A percentile compares a stretch with the other conserved stretches of the same genome.
Evolutionary conservation across 768 basidiomycete genomes (phyloP).

Genomic region (Phylloporus arenicola): DNA sequence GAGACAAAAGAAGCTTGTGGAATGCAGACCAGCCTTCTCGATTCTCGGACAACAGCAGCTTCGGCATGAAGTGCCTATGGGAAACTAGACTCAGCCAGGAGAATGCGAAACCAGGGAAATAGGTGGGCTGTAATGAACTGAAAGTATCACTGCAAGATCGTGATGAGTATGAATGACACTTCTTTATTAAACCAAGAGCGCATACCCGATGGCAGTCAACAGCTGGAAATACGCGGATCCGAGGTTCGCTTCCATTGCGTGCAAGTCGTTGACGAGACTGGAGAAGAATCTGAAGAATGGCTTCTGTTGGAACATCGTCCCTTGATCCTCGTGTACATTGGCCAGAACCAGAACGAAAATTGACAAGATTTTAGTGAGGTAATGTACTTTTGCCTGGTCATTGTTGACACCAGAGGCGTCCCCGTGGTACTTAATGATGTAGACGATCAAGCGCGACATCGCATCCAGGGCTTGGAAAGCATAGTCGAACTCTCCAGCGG

Average conservation of each 20-base stretch:
- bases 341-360: conserved; percentile 96
- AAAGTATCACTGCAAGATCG: conserved; percentile 70
- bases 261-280: conserved; percentile 87
- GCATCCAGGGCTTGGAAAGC: conserved; percentile 94
- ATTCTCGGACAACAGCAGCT: conserved; percentile 79
- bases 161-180: not conserved
- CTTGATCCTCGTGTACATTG: conserved; percentile 92
- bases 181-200: conserved; percentile 23
- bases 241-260: conserved; percentile 77
- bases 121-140: conserved; percentile 91
- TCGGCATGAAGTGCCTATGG: conserved; percentile 96
- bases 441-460: conserved; percentile 88
- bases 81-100: conserved; percentile 97
- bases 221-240: conserved; percentile 88
- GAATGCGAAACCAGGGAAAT: conserved; percentile 97
- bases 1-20: conserved; percentile 87
- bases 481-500: conserved; percentile 64
- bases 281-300: conserved; percentile 99
- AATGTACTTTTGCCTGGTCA: conserved; percentile 93
- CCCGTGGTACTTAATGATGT: conserved; percentile 99
- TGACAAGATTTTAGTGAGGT: conserved; percentile 93
- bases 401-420: conserved; percentile 91
- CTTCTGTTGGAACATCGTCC: conserved; percentile 87
- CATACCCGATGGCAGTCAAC: conserved; percentile 80
- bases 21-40: conserved; percentile 97